Base-by-base conservation (phyloP, 2,329 filamentous ascomycete species). In the Cladosporium sp. region DNA sequence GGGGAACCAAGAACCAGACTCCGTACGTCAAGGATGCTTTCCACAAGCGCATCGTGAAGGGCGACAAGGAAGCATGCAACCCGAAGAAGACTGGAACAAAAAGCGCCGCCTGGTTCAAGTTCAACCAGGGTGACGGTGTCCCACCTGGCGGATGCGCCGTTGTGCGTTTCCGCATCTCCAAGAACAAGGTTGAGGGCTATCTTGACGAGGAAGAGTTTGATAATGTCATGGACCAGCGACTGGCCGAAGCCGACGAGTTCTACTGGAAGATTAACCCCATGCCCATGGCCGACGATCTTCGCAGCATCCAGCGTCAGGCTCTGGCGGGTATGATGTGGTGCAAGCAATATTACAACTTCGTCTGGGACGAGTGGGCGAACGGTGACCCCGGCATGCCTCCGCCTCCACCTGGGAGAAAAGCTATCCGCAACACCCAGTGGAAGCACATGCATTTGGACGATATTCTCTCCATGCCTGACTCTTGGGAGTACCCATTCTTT, bases 241-340 rank as follows among this genome's bases (percentile, higher is more conserved):
- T 84, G 60, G 83, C 89, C n/a, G 93, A 97, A 68, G 93, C 93
- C 6, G 93, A 97, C 70, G 92, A 97, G 61, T 97, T 97, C 73
- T 97, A 95, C 78, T 94, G 88, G 76, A 85, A 90, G 59, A 88
- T 97, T 72, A 97, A 91, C 74, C 93, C 93, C 3, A 80, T 97
- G 37, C 93, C 92, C 2, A 96, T 97, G 88, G 83, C 90, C 0
- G 92, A 97, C 49, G 93, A 97, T 69, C 80, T 97, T 59, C 87
- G 92, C 65, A 97, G 95, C 73, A 94, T 97, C 65, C 94, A 97
- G 75, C 85, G 93, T 65, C 92, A 97, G 73, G 94, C 93, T 3
- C 89, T 97, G 64, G 87, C 92, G 0, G 93, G 94, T 55, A 97
- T 97, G 93, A 88, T 97, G 82, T 97, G 93, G 93, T 95, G 89